Evolutionary conservation across 176 grass and related monocot genomes (phyloP).

Genomic region (Zoysia japonica): DNA sequence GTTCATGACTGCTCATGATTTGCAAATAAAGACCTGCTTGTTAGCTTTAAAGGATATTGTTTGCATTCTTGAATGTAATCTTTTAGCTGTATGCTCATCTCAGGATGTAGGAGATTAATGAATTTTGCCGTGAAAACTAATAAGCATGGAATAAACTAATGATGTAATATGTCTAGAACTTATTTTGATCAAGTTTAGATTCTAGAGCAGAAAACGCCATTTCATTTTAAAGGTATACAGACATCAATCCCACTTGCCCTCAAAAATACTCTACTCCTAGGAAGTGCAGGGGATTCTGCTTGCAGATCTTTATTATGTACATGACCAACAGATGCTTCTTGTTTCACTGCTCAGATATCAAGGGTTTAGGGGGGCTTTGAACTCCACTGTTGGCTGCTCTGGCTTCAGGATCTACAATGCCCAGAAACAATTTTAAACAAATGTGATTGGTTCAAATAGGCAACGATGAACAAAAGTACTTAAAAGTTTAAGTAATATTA

Average conservation of each 20-base stretch:
- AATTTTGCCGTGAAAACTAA: not conserved
- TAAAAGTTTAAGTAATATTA: not conserved
- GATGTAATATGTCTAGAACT: not conserved
- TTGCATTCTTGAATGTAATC: conserved; percentile 1
- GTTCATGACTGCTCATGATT: not conserved
- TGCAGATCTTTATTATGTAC: conserved; percentile 2
- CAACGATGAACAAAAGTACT: not conserved
- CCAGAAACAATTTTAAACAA: not conserved
- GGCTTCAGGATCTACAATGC: not conserved
- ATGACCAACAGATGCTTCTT: not conserved
- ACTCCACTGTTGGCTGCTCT: not conserved
- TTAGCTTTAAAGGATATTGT: not conserved
- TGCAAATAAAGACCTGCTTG: not conserved
- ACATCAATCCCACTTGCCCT: not conserved
- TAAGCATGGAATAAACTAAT: conserved; percentile 1
- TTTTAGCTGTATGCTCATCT: conserved; percentile 2
- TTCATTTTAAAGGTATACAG: not conserved
- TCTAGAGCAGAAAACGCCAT: not conserved
- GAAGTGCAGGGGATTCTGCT: not conserved
- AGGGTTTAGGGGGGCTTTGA: not conserved
- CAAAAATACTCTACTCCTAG: not conserved
- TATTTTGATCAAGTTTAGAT: not conserved
- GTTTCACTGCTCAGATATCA: not conserved
- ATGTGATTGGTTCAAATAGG: not conserved
- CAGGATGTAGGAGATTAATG: conserved; percentile 11